These are phyloP conservation scores for Raphanus sativus DNA, from an alignment of 345 rosid genomes.

Conservation along the genomic window DNA sequence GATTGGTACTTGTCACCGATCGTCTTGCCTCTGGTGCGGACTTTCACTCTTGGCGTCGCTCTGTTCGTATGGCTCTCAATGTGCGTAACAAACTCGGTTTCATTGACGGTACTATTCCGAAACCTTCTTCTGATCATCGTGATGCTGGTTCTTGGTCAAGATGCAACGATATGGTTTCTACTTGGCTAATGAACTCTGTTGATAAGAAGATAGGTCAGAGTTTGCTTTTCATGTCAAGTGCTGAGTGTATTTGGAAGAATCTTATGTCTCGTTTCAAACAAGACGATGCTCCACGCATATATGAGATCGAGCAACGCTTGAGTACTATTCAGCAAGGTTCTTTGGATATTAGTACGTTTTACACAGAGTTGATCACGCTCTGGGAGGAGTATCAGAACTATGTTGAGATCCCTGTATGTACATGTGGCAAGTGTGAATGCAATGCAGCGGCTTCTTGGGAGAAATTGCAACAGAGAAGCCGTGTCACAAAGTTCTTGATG, in stretches of 20 bases:
- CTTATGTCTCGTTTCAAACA: not conserved
- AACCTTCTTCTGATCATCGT: not conserved
- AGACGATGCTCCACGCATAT: not conserved
- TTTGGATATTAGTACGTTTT: not conserved
- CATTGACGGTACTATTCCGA: not conserved
- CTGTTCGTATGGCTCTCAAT: not conserved
- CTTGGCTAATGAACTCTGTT: not conserved
- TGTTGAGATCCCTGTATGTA: not conserved
- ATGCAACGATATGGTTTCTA: not conserved
- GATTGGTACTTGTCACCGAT: not conserved
- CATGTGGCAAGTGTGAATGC: not conserved
- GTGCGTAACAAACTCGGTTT: not conserved
- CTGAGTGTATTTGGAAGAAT: not conserved
- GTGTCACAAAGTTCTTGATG: not conserved
- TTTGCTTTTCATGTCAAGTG: not conserved
- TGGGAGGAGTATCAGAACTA: not conserved
- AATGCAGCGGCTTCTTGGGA: not conserved
- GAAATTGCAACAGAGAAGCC: not conserved
- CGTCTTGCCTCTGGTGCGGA: not conserved
- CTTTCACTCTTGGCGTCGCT: not conserved
- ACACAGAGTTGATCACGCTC: not conserved
- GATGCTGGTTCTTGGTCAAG: not conserved
- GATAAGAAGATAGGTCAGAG: not conserved
- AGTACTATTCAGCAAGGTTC: not conserved
- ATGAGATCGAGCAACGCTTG: not conserved